These are phyloP conservation scores for Ochetophila trinervis DNA, from an alignment of 306 rosid species.

Conservation along the genomic window DNA sequence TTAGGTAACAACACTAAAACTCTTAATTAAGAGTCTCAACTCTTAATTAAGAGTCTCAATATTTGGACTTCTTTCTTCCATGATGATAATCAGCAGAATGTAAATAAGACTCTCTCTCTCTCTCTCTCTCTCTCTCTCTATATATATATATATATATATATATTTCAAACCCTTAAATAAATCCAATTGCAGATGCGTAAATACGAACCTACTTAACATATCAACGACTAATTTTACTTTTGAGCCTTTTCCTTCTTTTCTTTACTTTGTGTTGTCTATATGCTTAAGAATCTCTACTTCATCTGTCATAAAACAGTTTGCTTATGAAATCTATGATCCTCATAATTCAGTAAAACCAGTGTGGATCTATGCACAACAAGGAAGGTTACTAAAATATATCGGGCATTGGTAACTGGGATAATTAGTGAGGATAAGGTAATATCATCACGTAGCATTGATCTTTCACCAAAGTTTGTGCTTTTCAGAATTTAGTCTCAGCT, in stretches of 20 bases:
- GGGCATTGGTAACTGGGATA: slow-evolving; percentile 74
- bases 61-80: too few species aligned
- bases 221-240: too few species aligned
- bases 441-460: neutral
- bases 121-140: too few species aligned
- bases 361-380: slow-evolving; percentile 39
- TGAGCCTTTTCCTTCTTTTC: neutral
- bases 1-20: too few species aligned
- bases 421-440: slow-evolving; percentile 67
- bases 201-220: too few species aligned
- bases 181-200: too few species aligned
- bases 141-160: too few species aligned
- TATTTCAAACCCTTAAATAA: too few species aligned
- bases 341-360: slow-evolving; percentile 40
- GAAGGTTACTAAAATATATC: slow-evolving; percentile 73
- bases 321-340: slow-evolving; percentile 17
- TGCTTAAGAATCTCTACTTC: neutral
- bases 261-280: neutral
- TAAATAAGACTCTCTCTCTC: too few species aligned
- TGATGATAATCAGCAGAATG: too few species aligned
- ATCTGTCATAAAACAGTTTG: neutral
- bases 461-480: neutral
- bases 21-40: too few species aligned
- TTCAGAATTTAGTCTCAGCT: neutral
- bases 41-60: too few species aligned